A percentile compares a stretch with the other conserved stretches of the same genome.
phyloP scores from a whole-genome alignment of 1,284 basidiomycete species.

The Leccinum fallax region DNA sequence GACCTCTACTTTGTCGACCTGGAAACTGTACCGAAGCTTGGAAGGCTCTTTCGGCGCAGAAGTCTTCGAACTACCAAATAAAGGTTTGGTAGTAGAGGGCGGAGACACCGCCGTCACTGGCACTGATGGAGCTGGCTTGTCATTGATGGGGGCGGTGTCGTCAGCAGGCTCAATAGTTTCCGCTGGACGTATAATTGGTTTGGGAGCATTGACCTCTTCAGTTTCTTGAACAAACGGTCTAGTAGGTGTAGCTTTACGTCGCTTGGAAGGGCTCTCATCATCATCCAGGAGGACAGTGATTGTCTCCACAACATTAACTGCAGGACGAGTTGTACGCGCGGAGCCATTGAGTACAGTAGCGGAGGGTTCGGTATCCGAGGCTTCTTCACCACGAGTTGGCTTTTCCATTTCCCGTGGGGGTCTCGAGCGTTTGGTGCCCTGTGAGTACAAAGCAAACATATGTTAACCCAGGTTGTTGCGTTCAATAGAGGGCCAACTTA shows the following conservation, averaged over 20 bases:
- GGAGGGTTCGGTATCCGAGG: slow-evolving; percentile 1
- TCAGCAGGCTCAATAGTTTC: slow-evolving; percentile 47
- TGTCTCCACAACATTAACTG: slow-evolving; percentile 25
- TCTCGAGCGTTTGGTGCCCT: slow-evolving; percentile 73
- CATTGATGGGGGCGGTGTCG: slow-evolving; percentile 16
- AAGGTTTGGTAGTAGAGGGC: slow-evolving; percentile 27
- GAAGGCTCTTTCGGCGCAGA: slow-evolving; percentile 70
- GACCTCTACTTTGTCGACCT: slow-evolving; percentile 42
- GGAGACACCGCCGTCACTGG: slow-evolving; percentile 21
- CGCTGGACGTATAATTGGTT: slow-evolving; percentile 33
- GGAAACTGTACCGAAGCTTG: slow-evolving; percentile 68
- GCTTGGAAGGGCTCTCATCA: slow-evolving; percentile 43
- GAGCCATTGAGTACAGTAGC: slow-evolving; percentile 34
- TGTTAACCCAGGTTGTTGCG: slow-evolving; percentile 1
- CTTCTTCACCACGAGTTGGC: slow-evolving; percentile 14
- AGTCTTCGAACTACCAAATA: slow-evolving; percentile 39
- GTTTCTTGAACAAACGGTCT: slow-evolving; percentile 30
- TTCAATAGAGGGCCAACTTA: slow-evolving; percentile 31
- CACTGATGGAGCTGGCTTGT: slow-evolving; percentile 22
- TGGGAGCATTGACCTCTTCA: slow-evolving; percentile 34
- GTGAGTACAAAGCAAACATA: slow-evolving; percentile 7
- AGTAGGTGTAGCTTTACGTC: slow-evolving; percentile 36
- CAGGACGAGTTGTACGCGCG: slow-evolving; percentile 2
- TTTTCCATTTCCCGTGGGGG: slow-evolving; percentile 51
- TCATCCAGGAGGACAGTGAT: slow-evolving; percentile 31